Evolutionary conservation across 768 basidiomycete genomes (phyloP), one percentile per base, ranked within the genome.

Genomic region (Mycena capillaripes): DNA sequence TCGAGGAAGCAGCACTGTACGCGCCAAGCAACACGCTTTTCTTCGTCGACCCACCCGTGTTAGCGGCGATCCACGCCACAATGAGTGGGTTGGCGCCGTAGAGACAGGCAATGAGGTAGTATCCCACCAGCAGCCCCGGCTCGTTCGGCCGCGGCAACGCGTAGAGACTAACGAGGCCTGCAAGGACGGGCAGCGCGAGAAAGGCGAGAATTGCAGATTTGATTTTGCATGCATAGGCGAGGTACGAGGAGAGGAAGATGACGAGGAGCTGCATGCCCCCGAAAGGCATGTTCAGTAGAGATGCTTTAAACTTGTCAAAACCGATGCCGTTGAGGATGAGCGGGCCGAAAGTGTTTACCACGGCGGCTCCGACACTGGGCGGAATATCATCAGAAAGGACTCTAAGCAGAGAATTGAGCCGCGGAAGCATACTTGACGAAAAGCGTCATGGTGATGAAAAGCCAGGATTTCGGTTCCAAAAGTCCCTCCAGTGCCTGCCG

Each of bases 351-450:
- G 50, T 52, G 50, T 52, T 52, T 52, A 25, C 50, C 50, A 52
- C 50, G 50, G 50, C 50, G 50, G 50, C 50, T 52, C 50, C 50
- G 25, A 52, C 50, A 52, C 50, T 52, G 25, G 25, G 50, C 25
- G 50, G 50, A 52, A 52, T 52, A 52, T 52, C 50, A 52, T 52
- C 50, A 52, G 50, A 52, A 52, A 52, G 50, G 50, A 52, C 50
- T 27, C 27, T 52, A 52, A 52, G 50, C 25, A 27, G 50, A 27
- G 50, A 52, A 52, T 29, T 52, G 25, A 52, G 50, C 50, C 25
- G 50, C 50, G 50, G 50, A 52, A 52, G 50, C 25, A 52, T 52
- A 52, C 50, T 52, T 52, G 50, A 52, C 50, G 50, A 52, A 52
- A 52, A 52, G 50, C 50, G 50, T 52, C 50, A 52, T 52, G 50